Conservation (phyloP, 2,329 filamentous ascomycete genomes). For the Sordariomycetes sp. region DNA sequence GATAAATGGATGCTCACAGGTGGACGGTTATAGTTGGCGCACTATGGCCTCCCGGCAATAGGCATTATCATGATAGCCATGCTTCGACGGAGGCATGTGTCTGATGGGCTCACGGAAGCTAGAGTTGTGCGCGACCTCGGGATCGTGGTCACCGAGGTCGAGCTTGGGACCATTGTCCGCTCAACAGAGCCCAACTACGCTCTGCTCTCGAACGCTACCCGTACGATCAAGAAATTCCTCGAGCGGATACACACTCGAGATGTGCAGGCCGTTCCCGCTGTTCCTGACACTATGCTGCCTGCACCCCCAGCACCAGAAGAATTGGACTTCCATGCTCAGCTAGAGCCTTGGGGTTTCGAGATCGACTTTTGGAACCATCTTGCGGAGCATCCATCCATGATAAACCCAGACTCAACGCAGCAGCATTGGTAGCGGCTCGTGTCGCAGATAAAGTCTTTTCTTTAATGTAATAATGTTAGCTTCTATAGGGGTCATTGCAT, state of each 20-base stretch:
- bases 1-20: background rate
- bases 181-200: conserved; percentile 10
- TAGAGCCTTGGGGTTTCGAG: conserved; percentile 10
- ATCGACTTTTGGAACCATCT: conserved; percentile 11
- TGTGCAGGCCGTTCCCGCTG: conserved; percentile 1
- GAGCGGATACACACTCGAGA: conserved; percentile 3
- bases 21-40: conserved; percentile 6
- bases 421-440: background rate
- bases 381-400: conserved; percentile 11
- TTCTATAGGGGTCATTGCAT: too few relatives aligned
- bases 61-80: conserved; percentile 8
- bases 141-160: conserved; percentile 8
- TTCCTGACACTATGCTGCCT: background rate
- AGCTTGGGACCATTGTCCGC: conserved; percentile 7
- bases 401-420: background rate
- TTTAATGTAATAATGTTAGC: too few relatives aligned
- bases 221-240: conserved; percentile 10
- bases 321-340: conserved; percentile 6
- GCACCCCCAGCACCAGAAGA: background rate
- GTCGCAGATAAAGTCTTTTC: too few relatives aligned
- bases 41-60: conserved; percentile 9
- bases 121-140: conserved; percentile 10
- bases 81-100: background rate
- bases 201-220: conserved; percentile 8
- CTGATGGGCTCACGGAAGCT: background rate